These are phyloP conservation scores for Phytopythium ostracodes DNA, from an alignment of 352 stramenopile species.

Conservation along the genomic window DNA sequence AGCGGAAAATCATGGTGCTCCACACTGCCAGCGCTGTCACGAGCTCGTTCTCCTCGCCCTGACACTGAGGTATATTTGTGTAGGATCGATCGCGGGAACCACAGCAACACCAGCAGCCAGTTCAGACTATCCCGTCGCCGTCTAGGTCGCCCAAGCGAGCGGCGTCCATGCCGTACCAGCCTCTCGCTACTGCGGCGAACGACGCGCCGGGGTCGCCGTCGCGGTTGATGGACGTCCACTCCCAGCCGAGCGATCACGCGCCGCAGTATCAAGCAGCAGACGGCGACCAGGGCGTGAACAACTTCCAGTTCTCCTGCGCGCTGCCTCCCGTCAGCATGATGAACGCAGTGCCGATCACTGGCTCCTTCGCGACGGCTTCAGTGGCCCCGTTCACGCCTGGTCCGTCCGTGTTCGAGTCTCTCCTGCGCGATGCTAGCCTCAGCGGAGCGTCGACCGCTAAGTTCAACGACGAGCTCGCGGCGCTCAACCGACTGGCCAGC, in stretches of 20 bases:
- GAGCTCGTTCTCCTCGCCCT: background rate
- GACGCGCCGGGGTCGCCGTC: background rate
- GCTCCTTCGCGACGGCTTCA: conserved; percentile 5
- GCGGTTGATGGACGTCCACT: background rate
- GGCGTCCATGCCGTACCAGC: background rate
- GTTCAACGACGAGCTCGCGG: conserved; percentile 39
- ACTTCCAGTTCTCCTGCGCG: background rate
- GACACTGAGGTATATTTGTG: background rate
- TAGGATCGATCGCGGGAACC: background rate
- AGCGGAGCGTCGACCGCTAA: conserved; percentile 16
- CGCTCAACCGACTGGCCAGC: conserved; percentile 27
- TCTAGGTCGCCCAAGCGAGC: conserved; percentile 2
- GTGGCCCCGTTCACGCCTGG: conserved; percentile 23
- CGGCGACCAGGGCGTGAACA: background rate
- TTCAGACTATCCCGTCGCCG: background rate
- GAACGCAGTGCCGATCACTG: background rate
- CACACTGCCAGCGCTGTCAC: background rate
- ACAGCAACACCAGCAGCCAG: background rate
- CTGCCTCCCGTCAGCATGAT: background rate
- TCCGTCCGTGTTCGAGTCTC: conserved; percentile 48
- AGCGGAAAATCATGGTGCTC: conserved; percentile 37
- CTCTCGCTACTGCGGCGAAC: background rate
- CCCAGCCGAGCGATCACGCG: background rate
- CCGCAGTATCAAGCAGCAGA: background rate
- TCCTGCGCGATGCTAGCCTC: conserved; percentile 31